Conservation (phyloP, 331 rosid genomes). For the Malus hybrid region DNA sequence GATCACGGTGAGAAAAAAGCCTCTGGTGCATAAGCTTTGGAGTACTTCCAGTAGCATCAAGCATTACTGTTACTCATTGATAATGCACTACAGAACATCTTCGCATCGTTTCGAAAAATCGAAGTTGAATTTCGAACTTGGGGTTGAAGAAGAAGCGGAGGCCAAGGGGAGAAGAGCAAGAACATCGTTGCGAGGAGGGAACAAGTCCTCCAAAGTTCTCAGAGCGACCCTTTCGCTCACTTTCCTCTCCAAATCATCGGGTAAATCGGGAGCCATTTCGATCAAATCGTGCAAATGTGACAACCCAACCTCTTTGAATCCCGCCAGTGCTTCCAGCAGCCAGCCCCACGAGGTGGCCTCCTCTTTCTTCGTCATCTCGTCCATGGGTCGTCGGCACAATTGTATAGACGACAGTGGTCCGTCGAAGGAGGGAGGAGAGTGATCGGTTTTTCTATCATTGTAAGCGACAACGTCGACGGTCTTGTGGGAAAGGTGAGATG, state of each 20-base stretch:
- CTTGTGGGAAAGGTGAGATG: too few relatives aligned
- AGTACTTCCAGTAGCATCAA: too few relatives aligned
- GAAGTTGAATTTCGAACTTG: conserved; percentile 26
- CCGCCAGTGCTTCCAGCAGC: conserved; percentile 63
- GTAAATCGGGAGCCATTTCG: conserved; percentile 30
- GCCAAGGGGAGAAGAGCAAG: neutral
- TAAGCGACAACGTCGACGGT: too few relatives aligned
- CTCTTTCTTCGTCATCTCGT: conserved; percentile 16
- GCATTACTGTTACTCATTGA: too few relatives aligned
- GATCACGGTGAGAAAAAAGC: conserved; percentile 39
- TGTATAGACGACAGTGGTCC: neutral
- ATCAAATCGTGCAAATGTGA: conserved; percentile 46
- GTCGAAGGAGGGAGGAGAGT: neutral
- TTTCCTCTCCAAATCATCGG: conserved; percentile 20
- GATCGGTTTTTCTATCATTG: too few relatives aligned
- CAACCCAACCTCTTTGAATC: conserved; percentile 21
- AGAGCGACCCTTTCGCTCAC: conserved; percentile 52
- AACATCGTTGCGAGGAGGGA: conserved; percentile 2
- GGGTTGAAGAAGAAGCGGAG: neutral
- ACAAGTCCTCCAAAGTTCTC: conserved; percentile 55
- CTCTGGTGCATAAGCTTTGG: too few relatives aligned
- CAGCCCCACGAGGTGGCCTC: conserved; percentile 55
- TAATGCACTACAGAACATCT: conserved; percentile 39
- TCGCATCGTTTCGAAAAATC: conserved; percentile 40
- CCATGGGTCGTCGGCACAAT: conserved; percentile 11